Evolutionary conservation across 2,329 filamentous ascomycete species (phyloP), one percentile per base, ranked within the genome.

Genomic region (Erysiphe pulchra): DNA sequence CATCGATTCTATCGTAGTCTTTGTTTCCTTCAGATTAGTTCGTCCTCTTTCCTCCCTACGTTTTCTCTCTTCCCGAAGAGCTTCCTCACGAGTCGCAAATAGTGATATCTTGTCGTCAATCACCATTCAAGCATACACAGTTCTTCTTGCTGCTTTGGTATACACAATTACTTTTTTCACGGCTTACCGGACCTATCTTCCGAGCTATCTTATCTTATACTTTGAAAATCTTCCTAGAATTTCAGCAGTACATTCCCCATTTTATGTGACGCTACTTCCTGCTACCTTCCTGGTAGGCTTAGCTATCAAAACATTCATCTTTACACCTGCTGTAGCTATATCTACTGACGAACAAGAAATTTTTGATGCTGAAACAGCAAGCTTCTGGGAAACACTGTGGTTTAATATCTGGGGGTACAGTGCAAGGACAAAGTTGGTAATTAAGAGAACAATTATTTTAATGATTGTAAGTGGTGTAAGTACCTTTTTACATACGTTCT

Each of bases 221-320:
- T 93, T 93, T 56, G 63, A 70, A n/a, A 69, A 68, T 47, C 68
- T 94, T 45, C 69, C 71, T 7, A 78, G 75, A 30, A 65, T 94
- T 43, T 69, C 73, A 50, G 67, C 70, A 12, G 80, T 76, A 2
- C 75, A 87, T 57, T 64, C 69, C 18, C 71, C 77, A 11, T 71
- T 70, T 1, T 71, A 74, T 34, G 59, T 70, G 37, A 66, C 70
- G 9, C 66, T 81, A 42, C 61, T 84, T 3, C 75, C 77, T 1
- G 46, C 69, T 39, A 66, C 67, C 7, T 50, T 70, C 3, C 54
- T 66, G 2, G 66, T 81, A 16, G 86, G 85, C 2, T 65, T 74
- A 49, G 80, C 82, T 0, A 75, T 78, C 4, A 75, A 75, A 49
- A 70, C 71, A 41, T 87, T 92, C 58, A 73, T 94, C 52, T 92